Percentiles rank a stretch among this genome's conserved stretches.
Conservation (phyloP, 441 rosid genomes). For the Manihot esculenta region DNA sequence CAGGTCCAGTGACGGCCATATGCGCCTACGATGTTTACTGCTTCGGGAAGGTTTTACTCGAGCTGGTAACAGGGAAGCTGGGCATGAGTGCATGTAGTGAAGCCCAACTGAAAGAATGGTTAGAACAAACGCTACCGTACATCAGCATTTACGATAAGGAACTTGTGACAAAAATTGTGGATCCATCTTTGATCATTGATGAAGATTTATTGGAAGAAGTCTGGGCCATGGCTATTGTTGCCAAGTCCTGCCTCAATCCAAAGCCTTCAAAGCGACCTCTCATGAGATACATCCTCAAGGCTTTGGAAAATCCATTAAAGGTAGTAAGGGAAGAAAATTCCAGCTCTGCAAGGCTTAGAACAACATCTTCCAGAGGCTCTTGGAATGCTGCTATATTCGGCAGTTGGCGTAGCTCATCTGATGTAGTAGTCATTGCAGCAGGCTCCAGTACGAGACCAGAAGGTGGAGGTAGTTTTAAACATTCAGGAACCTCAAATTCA, state of each 20-base stretch:
- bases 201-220: conserved; percentile 97
- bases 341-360: conserved; percentile 67
- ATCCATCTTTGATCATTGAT: conserved; percentile 83
- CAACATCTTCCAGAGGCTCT: conserved; percentile 79
- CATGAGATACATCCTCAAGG: conserved; percentile 87
- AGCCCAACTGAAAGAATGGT: conserved; percentile 53
- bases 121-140: conserved; percentile 68
- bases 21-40: conserved; percentile 91
- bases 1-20: conserved; percentile 58
- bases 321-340: conserved; percentile 79
- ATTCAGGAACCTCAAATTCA: conserved; percentile 67
- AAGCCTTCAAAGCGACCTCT: conserved; percentile 88
- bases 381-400: conserved; percentile 91
- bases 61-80: conserved; percentile 90
- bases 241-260: conserved; percentile 90
- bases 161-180: conserved; percentile 80
- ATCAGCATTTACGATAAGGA: conserved; percentile 84
- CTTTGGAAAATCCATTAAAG: conserved; percentile 86
- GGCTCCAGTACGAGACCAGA: conserved; percentile 36
- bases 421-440: conserved; percentile 42
- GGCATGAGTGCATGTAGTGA: conserved; percentile 71
- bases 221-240: conserved; percentile 98
- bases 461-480: conserved; percentile 55
- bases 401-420: conserved; percentile 86
- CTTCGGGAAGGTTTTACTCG: conserved; percentile 95